Evolutionary conservation across 257 asterid species (phyloP), one percentile per base, ranked within the genome.

Genomic region (Solanum sejunctum): DNA sequence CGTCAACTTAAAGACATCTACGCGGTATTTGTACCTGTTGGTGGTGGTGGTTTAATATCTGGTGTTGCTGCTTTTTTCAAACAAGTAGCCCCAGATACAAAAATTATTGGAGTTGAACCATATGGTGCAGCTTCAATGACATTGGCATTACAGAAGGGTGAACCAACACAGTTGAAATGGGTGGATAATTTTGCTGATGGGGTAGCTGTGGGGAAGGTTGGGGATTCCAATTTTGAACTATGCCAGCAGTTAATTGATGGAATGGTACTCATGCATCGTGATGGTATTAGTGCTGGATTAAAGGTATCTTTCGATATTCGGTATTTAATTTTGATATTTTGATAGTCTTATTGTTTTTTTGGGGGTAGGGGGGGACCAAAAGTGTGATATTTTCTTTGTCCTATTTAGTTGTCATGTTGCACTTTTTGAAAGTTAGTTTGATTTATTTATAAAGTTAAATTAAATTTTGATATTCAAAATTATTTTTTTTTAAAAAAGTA

Each of bases 131-230:
- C 95, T 89, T 97, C 98, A 11, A 90, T 96, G 98, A 97, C 99
- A 2, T 86, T 95, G 79, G 95, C 99, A 5, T 75, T 96, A 87
- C 95, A 8, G 7, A 93, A 91, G 51, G 94, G 94, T 71, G 85
- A 83, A 84, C 88, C 97, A 80, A 93, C 93, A 15, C 77, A 86
- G 88, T 88, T 96, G 84, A 95, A 89, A 86, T 96, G 94, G 63
- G 98, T 91, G 15, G 99, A 95, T 84, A 95, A 96, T 85, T 96
- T 93, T 88, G 99, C 98, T n/a, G 99, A 96, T 88, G 99, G 99
- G 51, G 99, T 96, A n/a, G 99, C 99, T 43, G 98, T 96, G 52
- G 93, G 91, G 85, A 95, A 88, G 23, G 97, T 96, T 45, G 99
- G 99, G 32, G 94, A 91, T 83, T 97, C 92, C 85, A 93, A 94